Percentiles rank a stretch among this genome's conserved stretches.
Evolutionary conservation across 2,329 filamentous ascomycete species (phyloP).

Genomic region (Alternaria brassicicola): DNA sequence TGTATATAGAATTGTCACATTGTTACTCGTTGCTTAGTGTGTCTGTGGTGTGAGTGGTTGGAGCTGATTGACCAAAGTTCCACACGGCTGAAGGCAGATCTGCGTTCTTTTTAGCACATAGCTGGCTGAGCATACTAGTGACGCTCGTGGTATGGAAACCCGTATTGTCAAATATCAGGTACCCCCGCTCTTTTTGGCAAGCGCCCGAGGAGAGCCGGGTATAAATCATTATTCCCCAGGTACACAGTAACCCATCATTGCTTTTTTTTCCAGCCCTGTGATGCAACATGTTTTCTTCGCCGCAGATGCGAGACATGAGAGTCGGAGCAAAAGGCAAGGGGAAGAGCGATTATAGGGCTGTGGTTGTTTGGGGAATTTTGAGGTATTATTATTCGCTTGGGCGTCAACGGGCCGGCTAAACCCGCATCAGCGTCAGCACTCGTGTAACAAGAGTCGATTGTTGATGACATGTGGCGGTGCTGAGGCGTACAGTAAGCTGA

Average conservation of each 20-base stretch:
- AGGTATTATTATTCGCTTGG: neutral
- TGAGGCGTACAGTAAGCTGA: constrained; percentile 17
- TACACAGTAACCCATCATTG: neutral
- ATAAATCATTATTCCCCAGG: neutral
- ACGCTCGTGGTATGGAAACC: too few relatives aligned
- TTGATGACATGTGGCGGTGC: neutral
- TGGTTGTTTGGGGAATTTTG: neutral
- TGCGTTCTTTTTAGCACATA: too few relatives aligned
- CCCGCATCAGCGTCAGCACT: neutral
- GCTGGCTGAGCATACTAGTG: too few relatives aligned
- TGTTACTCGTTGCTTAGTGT: too few relatives aligned
- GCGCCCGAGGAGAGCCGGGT: neutral
- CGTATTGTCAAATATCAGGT: too few relatives aligned
- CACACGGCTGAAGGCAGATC: too few relatives aligned
- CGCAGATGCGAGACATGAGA: neutral
- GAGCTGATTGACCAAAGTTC: too few relatives aligned
- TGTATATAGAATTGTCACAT: too few relatives aligned
- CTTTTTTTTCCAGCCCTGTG: neutral
- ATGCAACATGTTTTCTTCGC: neutral
- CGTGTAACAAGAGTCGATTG: neutral
- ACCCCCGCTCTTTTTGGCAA: neutral
- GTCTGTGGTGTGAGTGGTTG: too few relatives aligned
- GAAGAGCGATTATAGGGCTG: neutral
- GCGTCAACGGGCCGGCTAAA: neutral
- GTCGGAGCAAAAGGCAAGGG: neutral